Evolutionary conservation across 2,329 filamentous ascomycete genomes (phyloP).

Genomic region (Penicillium decumbens): DNA sequence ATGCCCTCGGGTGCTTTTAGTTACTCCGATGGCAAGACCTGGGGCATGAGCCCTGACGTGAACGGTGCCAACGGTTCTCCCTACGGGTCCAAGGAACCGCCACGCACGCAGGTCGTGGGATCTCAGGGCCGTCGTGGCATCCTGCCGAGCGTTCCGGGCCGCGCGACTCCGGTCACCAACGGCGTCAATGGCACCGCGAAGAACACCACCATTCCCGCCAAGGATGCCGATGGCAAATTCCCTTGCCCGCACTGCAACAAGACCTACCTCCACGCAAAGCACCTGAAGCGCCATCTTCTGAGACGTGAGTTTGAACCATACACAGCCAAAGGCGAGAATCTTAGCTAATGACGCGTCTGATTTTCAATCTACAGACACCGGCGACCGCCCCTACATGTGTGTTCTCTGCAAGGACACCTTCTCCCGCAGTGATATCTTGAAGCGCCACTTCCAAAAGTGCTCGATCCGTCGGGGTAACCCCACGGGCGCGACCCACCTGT

Average conservation of each 20-base stretch:
- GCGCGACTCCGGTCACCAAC: constrained; percentile 67
- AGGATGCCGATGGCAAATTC: constrained; percentile 96
- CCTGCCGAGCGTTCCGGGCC: constrained; percentile 80
- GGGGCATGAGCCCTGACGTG: constrained; percentile 40
- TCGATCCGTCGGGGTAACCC: constrained; percentile 94
- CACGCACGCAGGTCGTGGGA: constrained; percentile 78
- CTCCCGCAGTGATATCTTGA: constrained; percentile 94
- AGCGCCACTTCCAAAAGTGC: constrained; percentile 99
- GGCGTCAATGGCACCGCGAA: constrained; percentile 63
- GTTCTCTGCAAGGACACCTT: constrained; percentile 97
- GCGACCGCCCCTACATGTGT: constrained; percentile 97
- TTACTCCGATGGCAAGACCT: constrained; percentile 51
- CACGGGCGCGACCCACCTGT: constrained; percentile 88
- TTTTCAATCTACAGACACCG: constrained; percentile 65
- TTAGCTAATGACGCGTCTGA: constrained; percentile 24
- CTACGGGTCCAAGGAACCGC: constrained; percentile 42
- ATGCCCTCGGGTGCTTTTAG: constrained; percentile 67
- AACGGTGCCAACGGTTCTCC: constrained; percentile 38
- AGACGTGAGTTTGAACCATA: constrained; percentile 68
- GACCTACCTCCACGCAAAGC: constrained; percentile 95
- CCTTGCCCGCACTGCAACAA: constrained; percentile 98
- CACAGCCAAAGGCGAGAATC: too few species aligned
- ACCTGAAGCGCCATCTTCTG: constrained; percentile 91
- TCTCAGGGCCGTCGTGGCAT: constrained; percentile 91
- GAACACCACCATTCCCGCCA: constrained; percentile 79